phyloP scores from a whole-genome alignment of 2,329 filamentous ascomycete genomes.

The Periconia digitata region DNA sequence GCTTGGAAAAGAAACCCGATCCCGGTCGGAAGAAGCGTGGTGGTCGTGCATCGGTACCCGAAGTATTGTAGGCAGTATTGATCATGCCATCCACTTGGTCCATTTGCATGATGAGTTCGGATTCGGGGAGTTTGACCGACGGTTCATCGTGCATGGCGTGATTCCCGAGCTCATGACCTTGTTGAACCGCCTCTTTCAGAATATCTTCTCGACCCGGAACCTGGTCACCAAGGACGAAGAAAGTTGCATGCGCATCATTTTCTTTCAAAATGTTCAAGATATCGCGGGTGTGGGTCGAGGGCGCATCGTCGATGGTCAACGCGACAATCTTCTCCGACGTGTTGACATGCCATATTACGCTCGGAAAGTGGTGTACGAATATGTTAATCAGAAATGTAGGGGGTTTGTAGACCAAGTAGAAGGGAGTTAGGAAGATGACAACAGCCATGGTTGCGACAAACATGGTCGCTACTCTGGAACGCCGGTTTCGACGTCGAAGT shows the following conservation, averaged over 20 bases:
- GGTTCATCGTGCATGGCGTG: conserved; percentile 89
- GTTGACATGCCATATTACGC: conserved; percentile 74
- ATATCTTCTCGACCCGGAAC: conserved; percentile 56
- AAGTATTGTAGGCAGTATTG: conserved; percentile 55
- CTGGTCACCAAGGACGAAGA: conserved; percentile 86
- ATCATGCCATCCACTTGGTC: conserved; percentile 64
- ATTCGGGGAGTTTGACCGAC: conserved; percentile 61
- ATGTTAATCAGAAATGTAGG: conserved; percentile 70
- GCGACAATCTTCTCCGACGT: conserved; percentile 68
- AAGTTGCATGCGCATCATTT: conserved; percentile 73
- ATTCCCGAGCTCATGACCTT: conserved; percentile 70
- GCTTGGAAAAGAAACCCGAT: conserved; percentile 75
- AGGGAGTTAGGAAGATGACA: conserved; percentile 20
- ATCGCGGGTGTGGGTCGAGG: conserved; percentile 69
- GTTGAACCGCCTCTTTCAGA: conserved; percentile 54
- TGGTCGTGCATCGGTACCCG: conserved; percentile 43
- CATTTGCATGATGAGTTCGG: conserved; percentile 65
- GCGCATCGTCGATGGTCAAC: conserved; percentile 85
- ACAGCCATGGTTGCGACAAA: conserved; percentile 26
- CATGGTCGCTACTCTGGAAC: conserved; percentile 42
- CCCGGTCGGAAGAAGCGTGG: conserved; percentile 79
- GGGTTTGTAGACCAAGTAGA: conserved; percentile 79
- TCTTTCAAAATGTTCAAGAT: conserved; percentile 68
- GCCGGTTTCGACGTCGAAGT: conserved; percentile 38
- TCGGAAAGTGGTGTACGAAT: conserved; percentile 71